A percentile compares a stretch with the other conserved stretches of the same genome.
These are phyloP conservation scores for Stropharia rugosoannulata DNA, from an alignment of 768 basidiomycete genomes.

Conservation along the genomic window DNA sequence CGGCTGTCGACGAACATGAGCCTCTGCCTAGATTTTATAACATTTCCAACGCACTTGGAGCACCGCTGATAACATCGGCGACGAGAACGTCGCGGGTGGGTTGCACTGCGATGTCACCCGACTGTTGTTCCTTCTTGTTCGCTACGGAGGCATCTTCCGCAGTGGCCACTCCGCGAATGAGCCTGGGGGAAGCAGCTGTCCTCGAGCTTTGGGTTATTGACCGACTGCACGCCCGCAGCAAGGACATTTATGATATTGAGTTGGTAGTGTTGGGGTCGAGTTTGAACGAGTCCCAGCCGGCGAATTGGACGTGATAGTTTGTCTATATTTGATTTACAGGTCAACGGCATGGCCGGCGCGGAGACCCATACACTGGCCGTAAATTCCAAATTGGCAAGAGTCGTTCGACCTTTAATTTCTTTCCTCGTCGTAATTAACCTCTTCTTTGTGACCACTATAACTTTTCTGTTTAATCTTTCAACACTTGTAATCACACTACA, in stretches of 20 bases:
- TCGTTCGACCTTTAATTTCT: neutral
- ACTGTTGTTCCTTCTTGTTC: conserved; percentile 30
- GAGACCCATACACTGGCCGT: neutral
- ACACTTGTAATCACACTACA: neutral
- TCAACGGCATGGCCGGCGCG: conserved; percentile 2
- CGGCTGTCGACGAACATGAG: conserved; percentile 42
- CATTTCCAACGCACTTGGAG: conserved; percentile 58
- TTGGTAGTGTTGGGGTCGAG: neutral
- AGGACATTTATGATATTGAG: conserved; percentile 44
- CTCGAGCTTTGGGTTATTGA: conserved; percentile 23
- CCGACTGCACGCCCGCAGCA: conserved; percentile 46
- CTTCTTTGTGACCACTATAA: neutral
- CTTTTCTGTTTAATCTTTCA: neutral
- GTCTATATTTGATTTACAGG: conserved; percentile 6
- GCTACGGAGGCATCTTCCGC: conserved; percentile 24
- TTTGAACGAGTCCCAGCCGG: neutral
- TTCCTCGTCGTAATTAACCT: neutral
- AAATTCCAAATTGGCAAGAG: neutral
- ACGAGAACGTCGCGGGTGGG: conserved; percentile 64
- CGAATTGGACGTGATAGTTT: conserved; percentile 2
- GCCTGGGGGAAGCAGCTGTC: conserved; percentile 13
- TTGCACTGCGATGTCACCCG: conserved; percentile 42
- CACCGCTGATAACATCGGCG: conserved; percentile 84
- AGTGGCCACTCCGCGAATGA: conserved; percentile 29
- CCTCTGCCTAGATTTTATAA: neutral